Evolutionary conservation across 176 grass and related monocot genomes (phyloP).

Genomic region (Triticum timopheevii): DNA sequence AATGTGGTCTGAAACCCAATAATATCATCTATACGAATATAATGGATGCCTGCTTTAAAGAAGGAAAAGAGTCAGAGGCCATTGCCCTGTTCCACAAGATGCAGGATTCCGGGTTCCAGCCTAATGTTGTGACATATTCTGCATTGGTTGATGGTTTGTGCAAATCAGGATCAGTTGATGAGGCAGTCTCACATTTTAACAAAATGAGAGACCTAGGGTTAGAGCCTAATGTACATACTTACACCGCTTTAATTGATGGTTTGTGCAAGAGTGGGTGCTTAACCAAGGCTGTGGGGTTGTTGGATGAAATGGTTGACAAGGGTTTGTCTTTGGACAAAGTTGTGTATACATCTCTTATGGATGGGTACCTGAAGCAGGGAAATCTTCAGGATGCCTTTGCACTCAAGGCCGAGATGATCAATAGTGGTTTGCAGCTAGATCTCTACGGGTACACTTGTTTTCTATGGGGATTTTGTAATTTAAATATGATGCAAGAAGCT

Average conservation of each 20-base stretch:
- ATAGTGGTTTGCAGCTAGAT: slow-evolving; percentile 83
- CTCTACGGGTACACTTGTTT: slow-evolving; percentile 80
- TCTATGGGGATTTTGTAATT: slow-evolving; percentile 83
- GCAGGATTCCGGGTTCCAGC: slow-evolving; percentile 51
- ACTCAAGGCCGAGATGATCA: slow-evolving; percentile 71
- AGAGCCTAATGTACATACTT: slow-evolving; percentile 64
- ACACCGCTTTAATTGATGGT: slow-evolving; percentile 79
- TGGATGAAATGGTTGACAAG: slow-evolving; percentile 73
- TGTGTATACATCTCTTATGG: slow-evolving; percentile 82
- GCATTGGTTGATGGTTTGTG: slow-evolving; percentile 91
- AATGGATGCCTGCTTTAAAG: slow-evolving; percentile 86
- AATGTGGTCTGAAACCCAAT: slow-evolving; percentile 71
- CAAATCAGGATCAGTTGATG: slow-evolving; percentile 61
- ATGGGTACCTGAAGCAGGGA: slow-evolving; percentile 81
- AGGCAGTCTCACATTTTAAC: slow-evolving; percentile 73
- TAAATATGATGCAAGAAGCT: slow-evolving; percentile 78
- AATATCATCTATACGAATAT: slow-evolving; percentile 85
- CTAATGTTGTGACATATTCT: slow-evolving; percentile 74
- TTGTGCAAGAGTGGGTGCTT: slow-evolving; percentile 85
- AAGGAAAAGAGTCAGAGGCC: slow-evolving; percentile 70
- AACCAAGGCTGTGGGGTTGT: slow-evolving; percentile 47
- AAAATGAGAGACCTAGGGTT: slow-evolving; percentile 72
- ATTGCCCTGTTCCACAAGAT: slow-evolving; percentile 67
- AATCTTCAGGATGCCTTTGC: slow-evolving; percentile 69
- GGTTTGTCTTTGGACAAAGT: slow-evolving; percentile 72